Percentiles rank a stretch among this genome's conserved stretches.
These are phyloP conservation scores for Gilbertella persicaria DNA, from an alignment of 371 early-diverging fungal genomes.

Conservation along the genomic window DNA sequence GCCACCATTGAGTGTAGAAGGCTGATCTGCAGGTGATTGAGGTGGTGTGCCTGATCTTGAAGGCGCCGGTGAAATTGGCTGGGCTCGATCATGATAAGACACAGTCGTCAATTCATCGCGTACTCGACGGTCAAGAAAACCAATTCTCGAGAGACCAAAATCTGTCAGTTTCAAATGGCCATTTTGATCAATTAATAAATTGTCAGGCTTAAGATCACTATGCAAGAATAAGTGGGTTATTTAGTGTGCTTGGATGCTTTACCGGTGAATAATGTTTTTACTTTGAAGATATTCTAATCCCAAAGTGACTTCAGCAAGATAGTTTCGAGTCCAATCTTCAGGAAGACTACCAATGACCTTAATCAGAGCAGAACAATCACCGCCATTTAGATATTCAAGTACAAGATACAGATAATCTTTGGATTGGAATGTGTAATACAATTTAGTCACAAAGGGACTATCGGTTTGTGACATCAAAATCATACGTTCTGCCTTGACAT, in stretches of 20 bases:
- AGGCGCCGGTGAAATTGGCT: constrained; percentile 47
- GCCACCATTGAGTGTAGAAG: constrained; percentile 16
- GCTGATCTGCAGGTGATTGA: constrained; percentile 18
- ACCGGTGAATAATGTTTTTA: constrained; percentile 85
- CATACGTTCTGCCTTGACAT: constrained; percentile 88
- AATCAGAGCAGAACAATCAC: constrained; percentile 92
- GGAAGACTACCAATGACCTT: constrained; percentile 83
- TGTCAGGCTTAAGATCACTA: constrained; percentile 91
- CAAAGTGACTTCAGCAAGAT: constrained; percentile 92
- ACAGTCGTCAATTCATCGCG: constrained; percentile 51
- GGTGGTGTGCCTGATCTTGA: constrained; percentile 48
- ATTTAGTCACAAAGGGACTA: constrained; percentile 92
- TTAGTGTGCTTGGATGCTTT: constrained; percentile 14
- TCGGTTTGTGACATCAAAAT: constrained; percentile 85
- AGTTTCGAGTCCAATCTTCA: constrained; percentile 90
- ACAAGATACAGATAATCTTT: constrained; percentile 91
- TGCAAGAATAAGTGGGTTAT: not conserved
- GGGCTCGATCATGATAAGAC: constrained; percentile 23
- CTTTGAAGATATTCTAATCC: constrained; percentile 94
- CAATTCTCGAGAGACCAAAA: constrained; percentile 91
- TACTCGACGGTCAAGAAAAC: constrained; percentile 82
- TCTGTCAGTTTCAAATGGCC: constrained; percentile 95
- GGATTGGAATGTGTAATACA: constrained; percentile 93
- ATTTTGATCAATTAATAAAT: constrained; percentile 84
- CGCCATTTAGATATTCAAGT: constrained; percentile 97